Evolutionary conservation across 106 monocot genomes (phyloP).

Genomic region (Xerophyta viscosa): DNA sequence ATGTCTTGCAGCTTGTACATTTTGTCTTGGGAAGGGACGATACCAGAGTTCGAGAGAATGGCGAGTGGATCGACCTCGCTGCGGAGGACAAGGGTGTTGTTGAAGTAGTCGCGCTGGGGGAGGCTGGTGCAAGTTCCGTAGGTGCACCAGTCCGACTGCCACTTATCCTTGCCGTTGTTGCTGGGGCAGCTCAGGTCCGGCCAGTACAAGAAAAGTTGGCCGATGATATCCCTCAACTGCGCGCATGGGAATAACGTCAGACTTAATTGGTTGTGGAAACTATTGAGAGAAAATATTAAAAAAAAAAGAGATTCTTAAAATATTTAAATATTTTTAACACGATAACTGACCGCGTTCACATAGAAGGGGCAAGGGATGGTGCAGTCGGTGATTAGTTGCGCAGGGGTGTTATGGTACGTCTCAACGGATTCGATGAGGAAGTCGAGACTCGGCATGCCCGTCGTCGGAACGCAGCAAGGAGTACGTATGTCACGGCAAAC

Average conservation of each 20-base stretch:
- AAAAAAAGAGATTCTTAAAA: too few species aligned
- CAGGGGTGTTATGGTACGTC: slow-evolving; percentile 10
- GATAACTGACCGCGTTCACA: not conserved
- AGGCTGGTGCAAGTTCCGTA: slow-evolving; percentile 22
- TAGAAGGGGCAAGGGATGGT: not conserved
- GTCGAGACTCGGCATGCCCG: slow-evolving; percentile 15
- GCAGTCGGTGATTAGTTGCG: slow-evolving; percentile 7
- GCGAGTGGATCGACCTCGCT: slow-evolving; percentile 3
- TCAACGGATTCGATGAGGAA: slow-evolving; percentile 12
- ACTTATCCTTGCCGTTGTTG: slow-evolving; percentile 12
- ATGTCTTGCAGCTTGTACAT: slow-evolving; percentile 14
- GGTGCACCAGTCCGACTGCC: slow-evolving; percentile 11
- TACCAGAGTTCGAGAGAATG: slow-evolving; percentile 4
- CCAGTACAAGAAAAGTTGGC: slow-evolving; percentile 18
- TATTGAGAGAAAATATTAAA: too few species aligned
- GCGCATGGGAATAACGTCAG: too few species aligned
- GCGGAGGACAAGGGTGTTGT: not conserved
- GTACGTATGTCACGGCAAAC: not conserved
- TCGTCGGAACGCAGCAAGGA: slow-evolving; percentile 9
- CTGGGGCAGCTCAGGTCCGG: slow-evolving; percentile 18
- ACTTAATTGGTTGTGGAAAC: too few species aligned
- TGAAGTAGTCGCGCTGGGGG: slow-evolving; percentile 4
- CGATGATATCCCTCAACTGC: slow-evolving; percentile 8
- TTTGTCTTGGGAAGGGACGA: not conserved
- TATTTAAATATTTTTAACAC: too few species aligned